These are phyloP conservation scores for Anethum foeniculum DNA, from an alignment of 140 eudicot genomes.

Conservation along the genomic window DNA sequence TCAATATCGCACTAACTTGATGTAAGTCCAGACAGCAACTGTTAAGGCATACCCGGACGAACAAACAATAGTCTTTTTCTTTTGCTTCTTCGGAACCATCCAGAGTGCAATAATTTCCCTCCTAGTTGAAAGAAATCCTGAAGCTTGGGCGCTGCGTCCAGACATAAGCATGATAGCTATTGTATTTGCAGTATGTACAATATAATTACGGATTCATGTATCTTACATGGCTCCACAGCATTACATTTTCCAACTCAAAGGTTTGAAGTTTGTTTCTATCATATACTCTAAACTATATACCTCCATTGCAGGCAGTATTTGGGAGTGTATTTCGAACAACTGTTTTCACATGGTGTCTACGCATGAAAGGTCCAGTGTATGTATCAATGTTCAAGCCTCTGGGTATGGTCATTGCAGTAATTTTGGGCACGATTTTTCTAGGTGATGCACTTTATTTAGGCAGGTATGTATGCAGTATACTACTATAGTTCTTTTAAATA, in stretches of 20 bases:
- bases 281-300: background rate
- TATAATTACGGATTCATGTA: background rate
- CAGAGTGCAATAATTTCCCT: constrained; percentile 30
- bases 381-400: constrained; percentile 18
- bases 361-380: constrained; percentile 15
- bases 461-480: constrained; percentile 8
- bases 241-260: background rate
- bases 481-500: background rate
- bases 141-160: constrained; percentile 36
- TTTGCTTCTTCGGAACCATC: constrained; percentile 41
- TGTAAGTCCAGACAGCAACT: constrained; percentile 30
- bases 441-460: constrained; percentile 14
- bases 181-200: constrained; percentile 39
- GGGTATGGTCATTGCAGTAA: constrained; percentile 12
- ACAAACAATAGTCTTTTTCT: constrained; percentile 34
- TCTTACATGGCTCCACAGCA: background rate
- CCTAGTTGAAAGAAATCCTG: constrained; percentile 22
- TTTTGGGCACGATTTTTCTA: constrained; percentile 5
- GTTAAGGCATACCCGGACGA: constrained; percentile 39
- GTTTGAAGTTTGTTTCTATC: background rate
- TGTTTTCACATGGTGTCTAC: constrained; percentile 15
- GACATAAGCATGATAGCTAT: constrained; percentile 31
- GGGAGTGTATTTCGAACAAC: constrained; percentile 4
- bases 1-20: background rate
- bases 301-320: background rate